phyloP scores from a whole-genome alignment of 306 rosid species.

The Morella rubra region DNA sequence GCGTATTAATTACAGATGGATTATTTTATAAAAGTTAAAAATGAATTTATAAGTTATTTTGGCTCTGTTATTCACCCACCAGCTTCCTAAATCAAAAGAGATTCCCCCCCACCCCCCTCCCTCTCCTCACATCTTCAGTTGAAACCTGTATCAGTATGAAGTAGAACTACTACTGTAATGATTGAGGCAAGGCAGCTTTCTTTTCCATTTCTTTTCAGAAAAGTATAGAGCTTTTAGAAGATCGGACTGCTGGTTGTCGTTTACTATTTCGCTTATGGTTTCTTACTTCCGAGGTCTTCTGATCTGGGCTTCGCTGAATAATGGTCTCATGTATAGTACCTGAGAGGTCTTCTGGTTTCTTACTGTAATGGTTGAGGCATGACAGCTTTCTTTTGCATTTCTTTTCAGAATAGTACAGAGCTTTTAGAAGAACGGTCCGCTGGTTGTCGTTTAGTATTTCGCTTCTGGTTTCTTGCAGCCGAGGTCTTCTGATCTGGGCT shows the following conservation, averaged over 20 bases:
- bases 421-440: constrained; percentile 5
- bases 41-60: too few relatives aligned
- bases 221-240: background rate
- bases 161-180: too few relatives aligned
- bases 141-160: too few relatives aligned
- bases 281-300: background rate
- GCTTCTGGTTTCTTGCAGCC: constrained; percentile 1
- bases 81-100: too few relatives aligned
- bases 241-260: constrained; percentile 1
- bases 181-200: background rate
- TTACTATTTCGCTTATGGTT: constrained; percentile 8
- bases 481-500: background rate
- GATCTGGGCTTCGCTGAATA: background rate
- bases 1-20: too few relatives aligned
- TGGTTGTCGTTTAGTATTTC: constrained; percentile 10
- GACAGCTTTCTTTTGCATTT: background rate
- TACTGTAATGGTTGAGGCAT: background rate
- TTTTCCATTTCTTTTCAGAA: constrained; percentile 2
- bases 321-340: background rate
- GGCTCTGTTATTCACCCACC: too few relatives aligned
- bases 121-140: too few relatives aligned
- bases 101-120: too few relatives aligned
- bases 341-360: too few relatives aligned
- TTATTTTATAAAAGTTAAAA: too few relatives aligned
- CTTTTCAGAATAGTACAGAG: background rate